phyloP scores from a whole-genome alignment of 31 red algal genomes.

The Odonthalia washingtoniensis region DNA sequence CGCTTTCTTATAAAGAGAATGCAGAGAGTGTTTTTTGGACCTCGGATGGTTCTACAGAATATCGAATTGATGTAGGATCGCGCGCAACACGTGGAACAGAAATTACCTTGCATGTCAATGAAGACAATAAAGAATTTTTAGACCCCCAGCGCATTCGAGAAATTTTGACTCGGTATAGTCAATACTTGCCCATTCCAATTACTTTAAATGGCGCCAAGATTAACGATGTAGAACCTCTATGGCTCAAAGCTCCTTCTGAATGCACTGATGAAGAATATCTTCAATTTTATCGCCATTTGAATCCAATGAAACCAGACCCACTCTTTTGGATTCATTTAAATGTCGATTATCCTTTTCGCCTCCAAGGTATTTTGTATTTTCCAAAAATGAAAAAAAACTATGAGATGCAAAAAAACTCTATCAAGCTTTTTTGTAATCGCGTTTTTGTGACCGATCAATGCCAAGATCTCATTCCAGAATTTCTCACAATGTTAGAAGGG shows the following conservation, averaged over 20 bases:
- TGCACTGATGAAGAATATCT: slow-evolving; percentile 37
- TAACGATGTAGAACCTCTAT: slow-evolving; percentile 29
- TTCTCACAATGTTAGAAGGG: slow-evolving; percentile 38
- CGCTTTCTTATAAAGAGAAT: slow-evolving; percentile 27
- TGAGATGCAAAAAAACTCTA: slow-evolving; percentile 32
- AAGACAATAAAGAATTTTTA: slow-evolving; percentile 45
- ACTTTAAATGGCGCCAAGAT: slow-evolving; percentile 43
- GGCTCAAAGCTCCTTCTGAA: slow-evolving; percentile 32
- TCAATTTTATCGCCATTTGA: slow-evolving; percentile 36
- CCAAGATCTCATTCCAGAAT: slow-evolving; percentile 50
- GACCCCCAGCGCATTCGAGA: slow-evolving; percentile 30
- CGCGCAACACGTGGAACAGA: slow-evolving; percentile 34
- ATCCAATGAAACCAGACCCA: slow-evolving; percentile 31
- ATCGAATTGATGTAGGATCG: slow-evolving; percentile 44
- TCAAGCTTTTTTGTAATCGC: slow-evolving; percentile 43
- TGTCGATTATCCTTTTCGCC: slow-evolving; percentile 33
- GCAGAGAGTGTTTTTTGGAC: slow-evolving; percentile 37
- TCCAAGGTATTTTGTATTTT: slow-evolving; percentile 49
- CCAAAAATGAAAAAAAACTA: slow-evolving; percentile 38
- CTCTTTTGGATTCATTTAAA: slow-evolving; percentile 49
- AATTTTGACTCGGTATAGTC: slow-evolving; percentile 45
- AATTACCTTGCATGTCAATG: slow-evolving; percentile 47
- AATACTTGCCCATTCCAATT: slow-evolving; percentile 49
- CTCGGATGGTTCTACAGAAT: slow-evolving; percentile 26
- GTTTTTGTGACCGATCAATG: slow-evolving; percentile 53